Conservation (phyloP, 192 early-diverging fungal species). For the Neocallimastix lanati region DNA sequence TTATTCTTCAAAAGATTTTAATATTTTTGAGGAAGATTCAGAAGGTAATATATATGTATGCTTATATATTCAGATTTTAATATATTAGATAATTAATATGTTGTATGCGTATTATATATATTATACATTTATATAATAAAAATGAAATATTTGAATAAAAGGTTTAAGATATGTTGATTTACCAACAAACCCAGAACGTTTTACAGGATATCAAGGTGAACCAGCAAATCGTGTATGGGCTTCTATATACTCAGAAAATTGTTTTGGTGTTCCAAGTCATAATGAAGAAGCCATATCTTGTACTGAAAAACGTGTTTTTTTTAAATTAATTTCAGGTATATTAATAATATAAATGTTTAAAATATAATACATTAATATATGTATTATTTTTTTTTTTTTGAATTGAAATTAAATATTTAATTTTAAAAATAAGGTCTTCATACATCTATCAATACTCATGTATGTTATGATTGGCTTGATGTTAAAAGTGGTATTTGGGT, state of each 20-base stretch:
- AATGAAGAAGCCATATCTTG: background rate
- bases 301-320: constrained; percentile 63
- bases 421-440: constrained; percentile 48
- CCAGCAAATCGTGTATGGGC: constrained; percentile 79
- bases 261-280: constrained; percentile 29
- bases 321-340: constrained; percentile 46
- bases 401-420: background rate
- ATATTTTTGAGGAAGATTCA: background rate
- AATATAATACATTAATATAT: too few relatives aligned
- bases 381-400: too few relatives aligned
- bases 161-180: constrained; percentile 73
- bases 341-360: too few relatives aligned
- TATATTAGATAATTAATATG: too few relatives aligned
- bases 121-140: too few relatives aligned
- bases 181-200: constrained; percentile 86
- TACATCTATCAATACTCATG: constrained; percentile 89
- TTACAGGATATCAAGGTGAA: constrained; percentile 90
- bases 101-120: too few relatives aligned
- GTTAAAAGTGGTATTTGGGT: constrained; percentile 82
- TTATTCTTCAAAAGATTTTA: background rate
- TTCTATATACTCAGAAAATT: constrained; percentile 92
- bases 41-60: background rate
- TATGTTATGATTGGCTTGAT: constrained; percentile 87
- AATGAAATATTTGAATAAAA: too few relatives aligned
- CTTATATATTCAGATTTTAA: too few relatives aligned